phyloP scores from a whole-genome alignment of 139 green algal genomes.

The Astrephomene gubernaculifera region DNA sequence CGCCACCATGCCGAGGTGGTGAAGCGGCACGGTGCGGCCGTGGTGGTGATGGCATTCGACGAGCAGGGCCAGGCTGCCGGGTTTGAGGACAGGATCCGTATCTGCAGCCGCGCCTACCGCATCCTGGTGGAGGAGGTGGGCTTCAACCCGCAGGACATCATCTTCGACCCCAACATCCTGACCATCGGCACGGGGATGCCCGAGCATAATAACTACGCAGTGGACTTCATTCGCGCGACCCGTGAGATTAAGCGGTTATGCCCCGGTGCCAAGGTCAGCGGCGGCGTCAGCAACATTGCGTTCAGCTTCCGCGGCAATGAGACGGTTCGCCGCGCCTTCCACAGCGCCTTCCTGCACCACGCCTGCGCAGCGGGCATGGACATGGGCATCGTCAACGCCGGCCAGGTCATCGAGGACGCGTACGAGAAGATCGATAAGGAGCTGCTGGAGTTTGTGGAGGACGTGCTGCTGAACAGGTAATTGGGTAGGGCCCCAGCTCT shows the following conservation, averaged over 20 bases:
- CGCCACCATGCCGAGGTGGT: conserved; percentile 80
- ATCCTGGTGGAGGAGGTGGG: conserved; percentile 96
- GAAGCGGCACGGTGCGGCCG: conserved; percentile 92
- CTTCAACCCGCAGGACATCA: conserved; percentile 96
- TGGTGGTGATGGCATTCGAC: conserved; percentile 99
- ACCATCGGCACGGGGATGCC: conserved; percentile 95
- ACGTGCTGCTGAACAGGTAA: conserved; percentile 95
- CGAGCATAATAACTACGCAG: conserved; percentile 99
- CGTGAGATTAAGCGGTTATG: conserved; percentile 95
- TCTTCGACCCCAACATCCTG: conserved; percentile 99
- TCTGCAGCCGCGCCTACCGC: conserved; percentile 93
- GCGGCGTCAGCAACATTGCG: conserved; percentile 98
- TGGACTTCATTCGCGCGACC: conserved; percentile 97
- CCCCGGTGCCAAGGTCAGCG: conserved; percentile 94
- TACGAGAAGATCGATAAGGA: conserved; percentile 98
- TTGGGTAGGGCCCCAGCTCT: not conserved
- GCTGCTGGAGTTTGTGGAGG: conserved; percentile 96
- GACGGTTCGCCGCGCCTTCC: conserved; percentile 93
- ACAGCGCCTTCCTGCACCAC: conserved; percentile 95
- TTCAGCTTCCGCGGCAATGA: conserved; percentile 99
- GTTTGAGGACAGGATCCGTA: conserved; percentile 88
- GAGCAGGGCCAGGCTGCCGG: conserved; percentile 88
- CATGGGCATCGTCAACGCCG: conserved; percentile 99
- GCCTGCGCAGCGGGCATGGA: conserved; percentile 97
- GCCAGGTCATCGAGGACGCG: conserved; percentile 89